phyloP scores from a whole-genome alignment of 768 basidiomycete species.

The Leccinum ochraceum region DNA sequence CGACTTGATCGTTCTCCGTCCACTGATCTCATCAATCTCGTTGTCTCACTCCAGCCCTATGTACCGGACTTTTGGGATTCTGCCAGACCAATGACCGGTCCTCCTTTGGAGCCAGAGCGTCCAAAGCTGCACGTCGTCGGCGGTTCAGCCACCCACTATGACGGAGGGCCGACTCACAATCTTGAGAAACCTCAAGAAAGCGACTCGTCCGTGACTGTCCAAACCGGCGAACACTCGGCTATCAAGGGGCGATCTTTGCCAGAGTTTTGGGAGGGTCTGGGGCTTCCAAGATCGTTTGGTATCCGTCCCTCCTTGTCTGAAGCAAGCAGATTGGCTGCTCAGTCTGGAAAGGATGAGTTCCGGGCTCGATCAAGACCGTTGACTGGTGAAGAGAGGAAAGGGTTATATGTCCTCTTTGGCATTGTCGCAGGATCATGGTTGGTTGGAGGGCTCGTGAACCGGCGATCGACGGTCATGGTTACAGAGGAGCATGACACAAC shows the following conservation, averaged over 20 bases:
- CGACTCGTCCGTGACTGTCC: slow-evolving; percentile 1
- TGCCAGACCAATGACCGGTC: slow-evolving; percentile 37
- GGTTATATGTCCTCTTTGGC: slow-evolving; percentile 50
- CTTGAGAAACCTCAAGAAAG: slow-evolving; percentile 30
- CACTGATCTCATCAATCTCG: slow-evolving; percentile 7
- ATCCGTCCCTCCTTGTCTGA: slow-evolving; percentile 19
- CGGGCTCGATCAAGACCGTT: slow-evolving; percentile 34
- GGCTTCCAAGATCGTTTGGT: slow-evolving; percentile 36
- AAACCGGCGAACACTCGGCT: slow-evolving; percentile 15
- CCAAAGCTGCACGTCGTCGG: slow-evolving; percentile 56
- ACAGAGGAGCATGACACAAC: slow-evolving; percentile 12
- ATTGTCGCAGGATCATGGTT: slow-evolving; percentile 51
- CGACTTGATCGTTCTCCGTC: neutral
- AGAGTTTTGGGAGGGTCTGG: slow-evolving; percentile 40
- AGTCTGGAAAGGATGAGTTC: slow-evolving; percentile 17
- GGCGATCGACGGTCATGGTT: slow-evolving; percentile 1
- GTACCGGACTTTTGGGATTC: slow-evolving; percentile 61
- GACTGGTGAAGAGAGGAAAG: slow-evolving; percentile 46
- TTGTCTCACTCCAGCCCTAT: slow-evolving; percentile 48
- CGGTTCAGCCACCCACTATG: slow-evolving; percentile 46
- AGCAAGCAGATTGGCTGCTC: slow-evolving; percentile 12
- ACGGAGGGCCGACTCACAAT: slow-evolving; percentile 48
- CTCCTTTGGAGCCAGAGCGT: slow-evolving; percentile 24
- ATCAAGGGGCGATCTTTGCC: slow-evolving; percentile 28
- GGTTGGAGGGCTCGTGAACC: slow-evolving; percentile 37